Evolutionary conservation across 1,139 yeast species (phyloP).

Genomic region (Yamadazyma triangularis): DNA sequence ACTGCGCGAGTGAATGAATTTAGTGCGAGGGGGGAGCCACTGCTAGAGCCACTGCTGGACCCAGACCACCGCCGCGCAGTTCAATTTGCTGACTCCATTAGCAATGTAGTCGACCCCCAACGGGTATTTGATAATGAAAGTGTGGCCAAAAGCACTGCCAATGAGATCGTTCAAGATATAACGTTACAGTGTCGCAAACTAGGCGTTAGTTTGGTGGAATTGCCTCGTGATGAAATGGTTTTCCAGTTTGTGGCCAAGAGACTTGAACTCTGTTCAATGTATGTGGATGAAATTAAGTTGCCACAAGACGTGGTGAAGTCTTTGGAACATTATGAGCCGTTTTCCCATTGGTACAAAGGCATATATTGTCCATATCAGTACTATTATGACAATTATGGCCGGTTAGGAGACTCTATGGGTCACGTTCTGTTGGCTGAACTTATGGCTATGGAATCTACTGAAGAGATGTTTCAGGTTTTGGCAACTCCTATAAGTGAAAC

Average conservation of each 20-base stretch:
- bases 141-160: slow-evolving; percentile 12
- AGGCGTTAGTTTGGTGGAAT: neutral
- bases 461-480: slow-evolving; percentile 18
- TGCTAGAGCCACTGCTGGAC: no score
- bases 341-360: slow-evolving; percentile 26
- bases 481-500: slow-evolving; percentile 20
- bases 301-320: slow-evolving; percentile 1
- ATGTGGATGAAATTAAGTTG: slow-evolving; percentile 10
- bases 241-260: slow-evolving; percentile 4
- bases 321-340: slow-evolving; percentile 13
- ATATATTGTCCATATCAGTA: slow-evolving; percentile 25
- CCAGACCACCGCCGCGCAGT: no score
- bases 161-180: slow-evolving; percentile 6
- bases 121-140: slow-evolving; percentile 1
- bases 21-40: no score
- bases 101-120: no score
- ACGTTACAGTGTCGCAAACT: neutral
- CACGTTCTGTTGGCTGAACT: slow-evolving; percentile 11
- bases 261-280: slow-evolving; percentile 9
- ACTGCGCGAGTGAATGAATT: no score
- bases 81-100: no score
- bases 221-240: neutral
- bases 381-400: slow-evolving; percentile 26
- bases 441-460: slow-evolving; percentile 8
- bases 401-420: slow-evolving; percentile 10